phyloP scores from a whole-genome alignment of 2,329 filamentous ascomycete genomes.

The Fusarium mangiferae region DNA sequence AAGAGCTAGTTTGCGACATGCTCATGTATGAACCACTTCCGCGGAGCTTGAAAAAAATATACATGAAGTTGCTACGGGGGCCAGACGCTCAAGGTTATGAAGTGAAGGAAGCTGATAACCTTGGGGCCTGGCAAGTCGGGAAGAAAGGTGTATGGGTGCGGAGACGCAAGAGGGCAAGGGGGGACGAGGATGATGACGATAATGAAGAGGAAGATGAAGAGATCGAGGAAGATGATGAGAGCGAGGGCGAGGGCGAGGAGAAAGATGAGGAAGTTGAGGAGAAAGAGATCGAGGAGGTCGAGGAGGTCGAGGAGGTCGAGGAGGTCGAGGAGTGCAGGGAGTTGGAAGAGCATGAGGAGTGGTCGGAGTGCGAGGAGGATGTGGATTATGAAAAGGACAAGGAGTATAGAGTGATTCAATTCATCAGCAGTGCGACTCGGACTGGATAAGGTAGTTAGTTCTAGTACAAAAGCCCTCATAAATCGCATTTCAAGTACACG shows the following conservation, averaged over 20 bases:
- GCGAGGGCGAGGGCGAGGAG: too few relatives aligned
- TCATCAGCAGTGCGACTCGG: neutral
- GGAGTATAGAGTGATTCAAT: neutral
- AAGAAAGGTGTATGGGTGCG: neutral
- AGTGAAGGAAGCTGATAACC: too few relatives aligned
- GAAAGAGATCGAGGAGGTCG: too few relatives aligned
- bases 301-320: too few relatives aligned
- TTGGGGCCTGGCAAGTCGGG: neutral
- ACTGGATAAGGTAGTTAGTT: neutral
- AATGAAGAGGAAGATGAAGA: neutral
- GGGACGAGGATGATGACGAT: neutral
- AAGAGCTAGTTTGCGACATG: neutral
- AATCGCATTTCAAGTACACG: neutral
- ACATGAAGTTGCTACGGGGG: neutral
- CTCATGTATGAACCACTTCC: neutral
- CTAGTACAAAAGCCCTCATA: neutral
- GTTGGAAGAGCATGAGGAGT: neutral
- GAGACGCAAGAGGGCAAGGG: neutral
- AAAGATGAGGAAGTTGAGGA: too few relatives aligned
- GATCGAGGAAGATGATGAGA: too few relatives aligned
- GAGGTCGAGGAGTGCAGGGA: too few relatives aligned
- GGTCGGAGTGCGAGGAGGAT: neutral
- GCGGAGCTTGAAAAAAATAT: neutral
- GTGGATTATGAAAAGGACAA: neutral
- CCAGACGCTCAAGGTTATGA: neutral